Base-by-base conservation (phyloP, 2,329 filamentous ascomycete genomes). In the Chlorencoelia australis region DNA sequence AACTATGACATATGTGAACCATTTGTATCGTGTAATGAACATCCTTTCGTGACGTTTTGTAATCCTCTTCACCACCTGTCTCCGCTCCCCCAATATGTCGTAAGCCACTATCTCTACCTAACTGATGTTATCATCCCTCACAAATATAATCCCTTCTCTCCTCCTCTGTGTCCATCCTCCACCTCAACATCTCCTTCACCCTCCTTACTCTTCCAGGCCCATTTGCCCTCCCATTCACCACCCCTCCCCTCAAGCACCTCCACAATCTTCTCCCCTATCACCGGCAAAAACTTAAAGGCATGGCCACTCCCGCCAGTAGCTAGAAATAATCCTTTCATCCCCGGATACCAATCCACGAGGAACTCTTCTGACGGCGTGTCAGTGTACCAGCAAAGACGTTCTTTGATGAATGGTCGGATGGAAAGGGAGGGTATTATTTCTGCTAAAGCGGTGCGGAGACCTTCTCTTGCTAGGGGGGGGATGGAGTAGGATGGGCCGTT, bases 331-430 rank as follows among this genome's bases (percentile, higher is more conserved):
- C 64, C 62, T 2, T 61, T 47, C 6, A 66, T 57, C 2, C 40
- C 40, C 0, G 74, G 73, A 41, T 79, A 30, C 5, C 37, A 30
- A 10, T 32, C 30, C 25, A 34, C 17, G 30, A 79, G 63, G 50
- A 79, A 80, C 44, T 80, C 69, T 1, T 73, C 73, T n/a, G 65
- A 64, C 0, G 73, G 73, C 39, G 75, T 79, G 56, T 79, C 75
- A 3, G 68, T 74, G 47, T 79, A 79, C 75, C 75, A 79, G 47
- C 75, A 79, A 27, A 79, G 55, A 4, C 72, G 59, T 5, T 65
- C 67, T 8, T 62, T 57, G 8, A 59, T 52, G 57, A 75, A 78
- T 0, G 64, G 62, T 4, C 71, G 57, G 1, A 69, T 61, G 1
- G 59, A 65, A 37, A 78, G 63, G 9, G 63, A 59, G 0, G 76